A percentile compares a stretch with the other conserved stretches of the same genome.
These are phyloP conservation scores for Phytopythium ostracodes DNA, from an alignment of 352 stramenopile species.

Conservation along the genomic window DNA sequence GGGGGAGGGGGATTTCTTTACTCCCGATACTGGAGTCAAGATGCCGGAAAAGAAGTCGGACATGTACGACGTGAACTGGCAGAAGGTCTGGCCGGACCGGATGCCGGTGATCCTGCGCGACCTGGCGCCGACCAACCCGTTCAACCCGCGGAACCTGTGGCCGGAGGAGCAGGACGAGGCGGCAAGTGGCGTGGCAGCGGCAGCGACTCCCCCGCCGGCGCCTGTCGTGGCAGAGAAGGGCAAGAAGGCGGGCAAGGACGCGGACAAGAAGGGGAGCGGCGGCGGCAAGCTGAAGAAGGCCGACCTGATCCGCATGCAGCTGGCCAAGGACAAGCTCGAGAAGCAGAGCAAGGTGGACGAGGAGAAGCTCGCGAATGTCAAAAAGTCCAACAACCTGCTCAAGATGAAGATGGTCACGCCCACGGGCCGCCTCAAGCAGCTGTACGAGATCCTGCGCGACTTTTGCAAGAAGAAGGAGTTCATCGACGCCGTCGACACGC, in stretches of 20 bases:
- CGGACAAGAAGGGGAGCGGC: conserved; percentile 26
- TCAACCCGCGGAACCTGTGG: conserved; percentile 86
- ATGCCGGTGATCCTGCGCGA: conserved; percentile 87
- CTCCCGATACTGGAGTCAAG: conserved; percentile 1
- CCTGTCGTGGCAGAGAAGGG: background rate
- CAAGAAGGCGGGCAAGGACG: conserved; percentile 26
- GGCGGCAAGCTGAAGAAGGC: conserved; percentile 78
- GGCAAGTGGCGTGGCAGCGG: conserved; percentile 16
- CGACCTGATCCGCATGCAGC: conserved; percentile 81
- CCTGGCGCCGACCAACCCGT: conserved; percentile 78
- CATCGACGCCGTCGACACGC: conserved; percentile 80
- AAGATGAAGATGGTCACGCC: conserved; percentile 87
- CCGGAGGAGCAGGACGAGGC: conserved; percentile 69
- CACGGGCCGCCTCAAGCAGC: conserved; percentile 73
- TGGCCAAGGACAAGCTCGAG: conserved; percentile 84
- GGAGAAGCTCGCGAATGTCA: conserved; percentile 85
- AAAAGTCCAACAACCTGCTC: conserved; percentile 75
- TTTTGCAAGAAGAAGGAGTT: conserved; percentile 84
- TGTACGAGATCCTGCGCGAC: conserved; percentile 84
- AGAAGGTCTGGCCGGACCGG: conserved; percentile 86
- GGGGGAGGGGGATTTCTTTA: background rate
- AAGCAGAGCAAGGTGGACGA: conserved; percentile 87
- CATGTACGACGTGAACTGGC: conserved; percentile 86
- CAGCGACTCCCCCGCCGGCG: conserved; percentile 8
- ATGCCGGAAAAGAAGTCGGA: conserved; percentile 69